These are phyloP conservation scores for Rhodotorula toruloides DNA, from an alignment of 768 basidiomycete genomes.

Conservation along the genomic window DNA sequence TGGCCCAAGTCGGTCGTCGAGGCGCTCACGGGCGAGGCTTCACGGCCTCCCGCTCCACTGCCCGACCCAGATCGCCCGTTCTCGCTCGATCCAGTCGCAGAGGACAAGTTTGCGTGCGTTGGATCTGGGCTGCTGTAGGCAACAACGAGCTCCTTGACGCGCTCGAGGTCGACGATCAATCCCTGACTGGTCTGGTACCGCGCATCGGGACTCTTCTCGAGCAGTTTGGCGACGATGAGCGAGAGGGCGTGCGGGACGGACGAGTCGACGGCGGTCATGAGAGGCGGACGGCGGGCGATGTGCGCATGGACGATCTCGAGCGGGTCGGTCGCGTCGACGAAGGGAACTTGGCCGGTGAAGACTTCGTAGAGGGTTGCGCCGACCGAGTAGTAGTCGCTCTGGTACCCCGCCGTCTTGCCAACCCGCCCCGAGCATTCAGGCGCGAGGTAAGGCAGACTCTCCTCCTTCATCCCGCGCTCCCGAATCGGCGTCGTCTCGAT, in stretches of 20 bases:
- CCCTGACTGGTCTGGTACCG: slow-evolving; percentile 32
- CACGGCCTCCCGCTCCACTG: neutral
- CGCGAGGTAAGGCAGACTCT: slow-evolving; percentile 31
- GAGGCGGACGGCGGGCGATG: slow-evolving; percentile 19
- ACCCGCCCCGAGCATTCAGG: slow-evolving; percentile 31
- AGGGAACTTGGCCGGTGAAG: slow-evolving; percentile 24
- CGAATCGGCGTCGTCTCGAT: slow-evolving; percentile 8
- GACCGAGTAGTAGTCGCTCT: slow-evolving; percentile 27
- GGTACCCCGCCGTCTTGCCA: slow-evolving; percentile 11
- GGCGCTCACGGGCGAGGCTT: neutral
- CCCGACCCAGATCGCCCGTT: neutral
- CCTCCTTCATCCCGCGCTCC: slow-evolving; percentile 36
- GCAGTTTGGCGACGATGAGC: slow-evolving; percentile 30
- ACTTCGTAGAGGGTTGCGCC: slow-evolving; percentile 32
- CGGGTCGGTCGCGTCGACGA: slow-evolving; percentile 20
- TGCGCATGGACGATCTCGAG: slow-evolving; percentile 35
- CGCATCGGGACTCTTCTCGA: slow-evolving; percentile 34
- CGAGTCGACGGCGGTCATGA: slow-evolving; percentile 12
- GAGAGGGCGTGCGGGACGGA: slow-evolving; percentile 22
- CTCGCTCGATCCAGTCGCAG: neutral
- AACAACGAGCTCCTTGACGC: slow-evolving; percentile 3
- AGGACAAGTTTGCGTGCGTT: neutral
- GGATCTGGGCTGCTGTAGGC: neutral
- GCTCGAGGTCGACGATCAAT: slow-evolving; percentile 32
- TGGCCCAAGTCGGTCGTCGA: neutral